Base-by-base conservation (phyloP, 2,329 filamentous ascomycete genomes). In the Drechslerella stenobrocha region DNA sequence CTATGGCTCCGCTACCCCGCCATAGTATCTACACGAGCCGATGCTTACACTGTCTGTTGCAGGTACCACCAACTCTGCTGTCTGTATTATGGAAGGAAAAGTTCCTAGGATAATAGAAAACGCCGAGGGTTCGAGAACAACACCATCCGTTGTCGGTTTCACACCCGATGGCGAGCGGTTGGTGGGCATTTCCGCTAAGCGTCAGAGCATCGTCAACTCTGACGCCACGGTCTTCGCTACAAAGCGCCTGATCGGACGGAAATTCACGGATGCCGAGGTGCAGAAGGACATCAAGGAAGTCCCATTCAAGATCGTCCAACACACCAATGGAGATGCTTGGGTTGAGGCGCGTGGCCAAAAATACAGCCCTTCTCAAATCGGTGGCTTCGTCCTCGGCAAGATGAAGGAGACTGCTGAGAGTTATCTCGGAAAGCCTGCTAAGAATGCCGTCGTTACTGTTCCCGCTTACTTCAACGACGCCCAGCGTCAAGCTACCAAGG, bases 391-490 rank as follows among this genome's bases (percentile, higher is more conserved):
- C 72, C 84, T 97, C 75, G 87, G 90, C 79, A 96, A 97, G 85
- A 96, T 96, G 92, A 96, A 95, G 86, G 92, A 96, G 83, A 97
- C 92, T 52, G 92, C 92, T 72, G 91, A 96, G 82, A 82, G 88
- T 70, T 96, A 95, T 81, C 84, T 96, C 72, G 85, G 88, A 80
- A 95, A 90, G 82, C 84, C 85, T 69, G 81, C 95, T 75, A 93
- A 95, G 84, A 96, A 97, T 77, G 92, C 90, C 74, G 92, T 97
- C 70, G 92, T 97, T 74, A 97, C 92, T 70, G 91, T 96, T 34
- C 91, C 91, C 71, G 91, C 91, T 75, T 97, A 97, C 84, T 97
- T 97, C 85, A 97, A 97, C 80, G 91, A 97, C 80, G 91, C 89
- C 69, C 91, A 97, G 81, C 89, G 91, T 81, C 92, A 96, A 81